Evolutionary conservation across 2,329 filamentous ascomycete genomes (phyloP).

Genomic region (Calonectria henricotiae): DNA sequence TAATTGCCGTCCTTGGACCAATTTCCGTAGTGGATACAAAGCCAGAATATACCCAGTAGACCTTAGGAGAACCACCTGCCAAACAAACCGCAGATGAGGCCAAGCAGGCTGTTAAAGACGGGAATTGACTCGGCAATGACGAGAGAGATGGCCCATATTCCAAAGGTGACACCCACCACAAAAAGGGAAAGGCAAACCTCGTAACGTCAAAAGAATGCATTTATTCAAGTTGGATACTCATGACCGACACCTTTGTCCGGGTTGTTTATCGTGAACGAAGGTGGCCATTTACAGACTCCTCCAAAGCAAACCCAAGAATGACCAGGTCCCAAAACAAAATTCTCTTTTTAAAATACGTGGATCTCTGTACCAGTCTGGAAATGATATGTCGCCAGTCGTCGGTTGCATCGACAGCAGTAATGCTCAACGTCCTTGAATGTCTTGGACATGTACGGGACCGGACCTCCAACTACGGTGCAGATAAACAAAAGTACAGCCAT

Average conservation of each 20-base stretch:
- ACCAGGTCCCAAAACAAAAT: too few species aligned
- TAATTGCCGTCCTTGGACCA: conserved; percentile 58
- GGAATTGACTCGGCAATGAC: conserved; percentile 80
- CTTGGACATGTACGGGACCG: conserved; percentile 41
- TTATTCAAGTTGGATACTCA: not conserved
- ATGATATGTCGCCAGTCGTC: conserved; percentile 46
- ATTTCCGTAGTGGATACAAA: conserved; percentile 64
- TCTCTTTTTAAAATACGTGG: conserved; percentile 40
- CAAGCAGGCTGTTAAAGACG: conserved; percentile 77
- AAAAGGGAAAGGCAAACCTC: too few species aligned
- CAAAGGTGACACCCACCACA: conserved; percentile 68
- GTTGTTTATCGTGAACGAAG: not conserved
- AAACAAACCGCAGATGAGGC: conserved; percentile 75
- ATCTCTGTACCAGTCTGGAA: conserved; percentile 48
- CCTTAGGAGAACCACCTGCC: conserved; percentile 78
- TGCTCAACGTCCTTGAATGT: conserved; percentile 50
- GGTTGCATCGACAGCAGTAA: conserved; percentile 49
- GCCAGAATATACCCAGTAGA: conserved; percentile 65
- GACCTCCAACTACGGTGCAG: conserved; percentile 43
- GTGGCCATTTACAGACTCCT: not conserved
- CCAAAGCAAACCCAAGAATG: not conserved
- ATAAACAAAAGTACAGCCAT: conserved; percentile 47
- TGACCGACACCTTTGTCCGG: not conserved
- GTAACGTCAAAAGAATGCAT: not conserved
- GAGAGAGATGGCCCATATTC: conserved; percentile 75